These are phyloP conservation scores for Theileria equi DNA, from an alignment of 169 alveolate species.

Conservation along the genomic window DNA sequence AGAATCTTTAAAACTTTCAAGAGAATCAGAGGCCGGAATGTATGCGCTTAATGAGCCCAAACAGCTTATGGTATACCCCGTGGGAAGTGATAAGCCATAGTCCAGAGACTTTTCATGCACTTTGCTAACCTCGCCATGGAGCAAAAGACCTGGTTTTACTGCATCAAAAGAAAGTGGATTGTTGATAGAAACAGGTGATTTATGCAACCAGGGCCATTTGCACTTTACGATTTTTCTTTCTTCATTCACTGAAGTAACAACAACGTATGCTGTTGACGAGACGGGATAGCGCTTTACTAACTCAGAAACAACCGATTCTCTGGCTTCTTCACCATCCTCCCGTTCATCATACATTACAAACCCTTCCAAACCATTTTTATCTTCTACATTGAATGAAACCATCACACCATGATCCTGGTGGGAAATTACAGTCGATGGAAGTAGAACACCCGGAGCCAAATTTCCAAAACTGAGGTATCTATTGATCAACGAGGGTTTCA, in stretches of 20 bases:
- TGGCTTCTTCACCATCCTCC: not conserved
- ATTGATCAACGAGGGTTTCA: conserved; percentile 62
- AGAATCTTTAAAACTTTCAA: not conserved
- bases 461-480: conserved; percentile 14
- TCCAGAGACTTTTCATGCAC: conserved; percentile 31
- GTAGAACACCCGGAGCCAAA: conserved; percentile 33
- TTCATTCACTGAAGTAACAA: conserved; percentile 37
- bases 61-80: conserved; percentile 51
- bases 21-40: conserved; percentile 40
- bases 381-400: conserved; percentile 17
- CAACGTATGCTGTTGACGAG: conserved; percentile 41
- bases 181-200: conserved; percentile 14
- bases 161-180: conserved; percentile 19
- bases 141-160: conserved; percentile 53
- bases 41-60: conserved; percentile 26
- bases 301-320: not conserved
- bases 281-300: conserved; percentile 2
- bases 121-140: conserved; percentile 45
- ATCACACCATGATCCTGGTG: conserved; percentile 56
- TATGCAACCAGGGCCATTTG: conserved; percentile 55
- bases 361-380: conserved; percentile 8
- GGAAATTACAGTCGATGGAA: conserved; percentile 44
- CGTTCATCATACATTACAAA: conserved; percentile 42
- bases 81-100: not conserved
- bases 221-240: conserved; percentile 45